Base-by-base conservation (phyloP, 257 asterid species). In the Schizonepeta tenuifolia region DNA sequence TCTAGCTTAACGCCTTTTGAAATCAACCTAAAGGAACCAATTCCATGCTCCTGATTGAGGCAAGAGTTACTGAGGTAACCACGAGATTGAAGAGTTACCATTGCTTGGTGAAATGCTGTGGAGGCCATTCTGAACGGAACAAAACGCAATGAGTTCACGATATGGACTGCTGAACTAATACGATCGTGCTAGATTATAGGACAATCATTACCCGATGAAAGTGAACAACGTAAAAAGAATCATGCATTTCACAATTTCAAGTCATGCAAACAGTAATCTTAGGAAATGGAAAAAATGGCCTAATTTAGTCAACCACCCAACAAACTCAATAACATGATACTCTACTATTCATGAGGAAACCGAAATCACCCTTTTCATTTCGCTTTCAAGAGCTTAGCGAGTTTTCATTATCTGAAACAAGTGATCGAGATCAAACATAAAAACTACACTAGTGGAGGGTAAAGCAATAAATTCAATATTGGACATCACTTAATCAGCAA, bases 111-210 rank as follows among this genome's bases (percentile, higher is more conserved):
- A 79, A 79, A 83, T 31, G 86, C 77, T 3, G 80, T 65, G 11
- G 87, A 79, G 21, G 96, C 89, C 98, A 94, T 94, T 80, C 93
- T 90, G 81, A 41, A 73, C 22, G 3, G 57, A 73, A 67, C 63
- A 58, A 75, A 73, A 49, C 43, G 21, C 17, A 51, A 28, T 44
- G 50, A 74, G 79, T 26, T 21, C 9, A 79, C 50, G 61, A n/a
- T 28, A n/a, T 60, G 67, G 47, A 24, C 43, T 18, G 21, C 54
- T 14, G 28, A 74, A 46, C 21, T 47, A 69, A 26, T 26, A 15
- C 1, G 31, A 22, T 21, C 26, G n/a, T 10, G 10, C 15, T 35
- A 10, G 46, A 40, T 6, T 24, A 44, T 44, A n/a, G 9, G 4
- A 18, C 50, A 11, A 13, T 17, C 17, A 36, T 24, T 53, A 68